phyloP scores from a whole-genome alignment of 2,329 filamentous ascomycete species.

The Ophioceras dolichostomum region DNA sequence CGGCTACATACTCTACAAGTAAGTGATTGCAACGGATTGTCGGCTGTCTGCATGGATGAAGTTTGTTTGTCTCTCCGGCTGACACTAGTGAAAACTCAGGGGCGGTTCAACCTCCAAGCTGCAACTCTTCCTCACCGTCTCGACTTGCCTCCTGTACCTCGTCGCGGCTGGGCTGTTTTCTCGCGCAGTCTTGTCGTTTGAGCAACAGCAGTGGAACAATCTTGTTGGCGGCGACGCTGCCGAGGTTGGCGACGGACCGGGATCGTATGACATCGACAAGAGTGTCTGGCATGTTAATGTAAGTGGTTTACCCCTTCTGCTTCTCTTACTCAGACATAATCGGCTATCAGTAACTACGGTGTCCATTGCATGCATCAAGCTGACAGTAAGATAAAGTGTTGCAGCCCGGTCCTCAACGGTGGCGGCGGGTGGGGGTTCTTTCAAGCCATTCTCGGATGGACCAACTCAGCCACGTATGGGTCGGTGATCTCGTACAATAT shows the following conservation, averaged over 20 bases:
- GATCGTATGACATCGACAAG: conserved; percentile 53
- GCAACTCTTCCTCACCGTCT: conserved; percentile 69
- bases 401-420: conserved; percentile 59
- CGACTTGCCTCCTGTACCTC: conserved; percentile 74
- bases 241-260: conserved; percentile 50
- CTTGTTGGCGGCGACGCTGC: conserved; percentile 37
- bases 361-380: too few relatives aligned
- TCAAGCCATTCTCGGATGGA: conserved; percentile 78
- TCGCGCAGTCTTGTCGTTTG: conserved; percentile 61
- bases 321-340: neutral
- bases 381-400: conserved; percentile 46
- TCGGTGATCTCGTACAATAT: conserved; percentile 80
- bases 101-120: conserved; percentile 53
- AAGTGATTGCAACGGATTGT: conserved; percentile 16
- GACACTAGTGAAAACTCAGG: conserved; percentile 18
- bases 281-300: conserved; percentile 61
- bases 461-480: conserved; percentile 78
- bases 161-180: conserved; percentile 76
- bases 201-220: conserved; percentile 52
- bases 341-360: too few relatives aligned
- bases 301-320: conserved; percentile 12
- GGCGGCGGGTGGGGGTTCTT: conserved; percentile 73
- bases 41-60: too few relatives aligned
- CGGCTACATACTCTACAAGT: conserved; percentile 63
- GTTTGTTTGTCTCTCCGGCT: too few relatives aligned